Evolutionary conservation across 2,329 filamentous ascomycete species (phyloP), one percentile per base, ranked within the genome.

Genomic region (Aspergillus ustus): DNA sequence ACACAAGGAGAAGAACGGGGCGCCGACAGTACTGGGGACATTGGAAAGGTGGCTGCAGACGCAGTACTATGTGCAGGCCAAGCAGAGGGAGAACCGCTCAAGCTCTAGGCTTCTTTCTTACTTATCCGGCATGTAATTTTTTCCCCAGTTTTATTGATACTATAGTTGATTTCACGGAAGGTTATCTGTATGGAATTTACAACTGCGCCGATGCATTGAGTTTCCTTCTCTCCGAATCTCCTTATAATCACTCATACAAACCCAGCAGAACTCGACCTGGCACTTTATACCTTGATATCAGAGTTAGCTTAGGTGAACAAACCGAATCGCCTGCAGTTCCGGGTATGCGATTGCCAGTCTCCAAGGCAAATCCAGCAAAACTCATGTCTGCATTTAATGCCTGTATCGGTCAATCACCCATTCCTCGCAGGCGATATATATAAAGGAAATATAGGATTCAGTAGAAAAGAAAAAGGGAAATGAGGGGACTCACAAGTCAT

Each of bases 121-220:
- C 15, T 15, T 40, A 40, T 40, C 34, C 15, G 34, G 34, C 34
- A 40, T 40, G 34, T 40, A 40, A 40, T 40, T 17, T 40, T 5
- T 13, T 15, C 34, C 15, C 13, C 15, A 40, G 9, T 2, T 11
- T 5, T 15, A 40, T 5, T 15, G 6, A 34, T 52, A 31, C 7
- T 52, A 52, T 31, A n/a, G 15, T 52, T 51, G 25, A 15, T 51
- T 51, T 51, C 48, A 52, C 49, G 50, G 44, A 37, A 62, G 50
- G 56, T 62, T 62, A 17, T 59, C 40, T n/a, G 60, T 59, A 44
- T 62, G 60, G 50, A 58, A 62, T 54, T 56, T 57, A 52, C 60
- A 62, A 19, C 44, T 59, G 13, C 7, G 31, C 13, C 40, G 43
- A 19, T 62, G 56, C 60, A 55, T 59, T 9, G 60, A 62, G 34